Evolutionary conservation across 495 filamentous ascomycete genomes (phyloP).

Genomic region (Massariosphaeria phaeospora): DNA sequence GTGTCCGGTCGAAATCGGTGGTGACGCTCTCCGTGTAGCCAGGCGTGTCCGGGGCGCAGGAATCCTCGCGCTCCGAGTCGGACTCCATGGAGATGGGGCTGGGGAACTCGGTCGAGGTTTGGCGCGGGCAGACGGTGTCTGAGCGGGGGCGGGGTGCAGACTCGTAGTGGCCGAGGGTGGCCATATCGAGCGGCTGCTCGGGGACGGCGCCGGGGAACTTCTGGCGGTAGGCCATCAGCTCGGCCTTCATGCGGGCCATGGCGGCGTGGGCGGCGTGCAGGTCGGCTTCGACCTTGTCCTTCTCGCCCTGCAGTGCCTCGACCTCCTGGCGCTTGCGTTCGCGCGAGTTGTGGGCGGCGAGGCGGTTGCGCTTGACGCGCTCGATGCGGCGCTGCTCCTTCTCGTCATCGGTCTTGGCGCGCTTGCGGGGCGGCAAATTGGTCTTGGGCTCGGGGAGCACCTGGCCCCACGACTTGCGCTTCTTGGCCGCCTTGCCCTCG

Average conservation of each 20-base stretch:
- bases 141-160: conserved; percentile 4
- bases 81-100: conserved; percentile 32
- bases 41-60: conserved; percentile 29
- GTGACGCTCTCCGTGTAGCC: conserved; percentile 33
- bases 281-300: conserved; percentile 57
- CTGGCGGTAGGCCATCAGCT: conserved; percentile 51
- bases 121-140: conserved; percentile 30
- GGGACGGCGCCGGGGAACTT: conserved; percentile 37
- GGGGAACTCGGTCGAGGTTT: conserved; percentile 33
- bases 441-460: conserved; percentile 95
- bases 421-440: conserved; percentile 92
- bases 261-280: conserved; percentile 60
- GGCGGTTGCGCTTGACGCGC: conserved; percentile 91
- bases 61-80: conserved; percentile 46
- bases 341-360: conserved; percentile 90
- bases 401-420: conserved; percentile 94
- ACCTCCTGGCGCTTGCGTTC: conserved; percentile 94
- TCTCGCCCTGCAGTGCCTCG: conserved; percentile 77
- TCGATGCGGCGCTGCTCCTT: conserved; percentile 98
- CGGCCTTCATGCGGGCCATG: conserved; percentile 60
- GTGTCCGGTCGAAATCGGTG: conserved; percentile 85
- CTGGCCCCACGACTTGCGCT: conserved; percentile 98
- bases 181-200: background rate
- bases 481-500: conserved; percentile 67
- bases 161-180: conserved; percentile 14